Base-by-base conservation (phyloP, 176 grass and related monocot genomes). In the Rhipidocladum racemiflorum region DNA sequence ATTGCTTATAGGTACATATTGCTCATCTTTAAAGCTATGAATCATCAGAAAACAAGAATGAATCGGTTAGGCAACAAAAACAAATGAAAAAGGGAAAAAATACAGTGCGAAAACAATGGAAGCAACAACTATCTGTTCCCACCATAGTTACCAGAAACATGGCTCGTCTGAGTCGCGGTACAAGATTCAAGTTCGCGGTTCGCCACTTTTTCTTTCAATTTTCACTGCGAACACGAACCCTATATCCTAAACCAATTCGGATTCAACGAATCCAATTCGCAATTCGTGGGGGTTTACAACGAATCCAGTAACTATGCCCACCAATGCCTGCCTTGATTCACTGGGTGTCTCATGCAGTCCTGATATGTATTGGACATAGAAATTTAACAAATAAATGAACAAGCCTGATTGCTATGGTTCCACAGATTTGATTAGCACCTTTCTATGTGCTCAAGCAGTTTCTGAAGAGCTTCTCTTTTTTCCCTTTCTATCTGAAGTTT, bases 21-120 rank as follows among this genome's bases (percentile, higher is more conserved):
- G 9, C 57, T 44, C 76, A 62, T 35, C 15, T 70, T 61, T 75
- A 85, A 76, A 81, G 61, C 40, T 49, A 78, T 20, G 13, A 74
- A 80, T 75, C 40, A 39, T 84, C 40, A 30, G 17, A 65, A 18
- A 79, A 28, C 13, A 88, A 84, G n/a, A 29, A 77, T 50, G 12
- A 69, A 70, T 77, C 40, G 16, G n/a, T 51, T 51, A 46, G 23
- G 25, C 8, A 68, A 77, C 51, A 70, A 70, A 74, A 49, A 29
- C 20, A 29, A 65, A 55, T 30, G 17, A 43, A 75, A 32, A 61
- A 15, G n/a, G 30, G 9, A 17, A 35, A 32, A 53, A 10, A 27
- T 0, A 21, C 63, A 50, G 30, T 75, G 46, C 43, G 17, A 62
- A 56, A 75, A 67, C 3, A 60, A 14, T 65, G 60, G 60, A 61